phyloP scores from a whole-genome alignment of 306 rosid species.

The Rubus parviflorus region DNA sequence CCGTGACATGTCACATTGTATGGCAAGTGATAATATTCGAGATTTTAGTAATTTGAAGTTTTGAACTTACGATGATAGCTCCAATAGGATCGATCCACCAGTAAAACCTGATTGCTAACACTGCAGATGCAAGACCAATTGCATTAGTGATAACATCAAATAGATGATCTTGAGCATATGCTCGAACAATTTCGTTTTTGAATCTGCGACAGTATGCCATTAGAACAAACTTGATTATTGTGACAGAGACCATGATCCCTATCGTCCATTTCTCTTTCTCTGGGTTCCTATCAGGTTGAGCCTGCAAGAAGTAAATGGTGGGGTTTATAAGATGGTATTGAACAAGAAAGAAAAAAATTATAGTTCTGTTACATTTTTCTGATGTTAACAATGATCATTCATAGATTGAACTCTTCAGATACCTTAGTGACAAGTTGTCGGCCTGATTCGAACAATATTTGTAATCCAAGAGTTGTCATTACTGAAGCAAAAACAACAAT shows the following conservation, averaged over 20 bases:
- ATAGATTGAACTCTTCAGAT: neutral
- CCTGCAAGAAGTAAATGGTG: constrained; percentile 29
- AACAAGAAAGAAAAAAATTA: neutral
- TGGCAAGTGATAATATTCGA: neutral
- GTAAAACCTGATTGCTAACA: constrained; percentile 67
- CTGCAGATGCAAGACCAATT: constrained; percentile 74
- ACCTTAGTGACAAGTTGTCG: constrained; percentile 71
- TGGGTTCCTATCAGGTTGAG: constrained; percentile 62
- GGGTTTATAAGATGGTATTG: neutral
- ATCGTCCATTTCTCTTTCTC: constrained; percentile 85
- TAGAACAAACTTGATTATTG: constrained; percentile 52
- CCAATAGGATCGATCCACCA: constrained; percentile 97
- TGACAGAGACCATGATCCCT: constrained; percentile 77
- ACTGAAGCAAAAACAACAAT: constrained; percentile 86
- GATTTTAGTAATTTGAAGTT: constrained; percentile 2
- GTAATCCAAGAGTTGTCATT: constrained; percentile 94
- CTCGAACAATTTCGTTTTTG: constrained; percentile 73
- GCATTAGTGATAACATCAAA: constrained; percentile 87
- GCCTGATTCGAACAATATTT: constrained; percentile 76
- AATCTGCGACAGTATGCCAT: constrained; percentile 75
- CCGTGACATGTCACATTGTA: neutral
- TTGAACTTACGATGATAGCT: constrained; percentile 60
- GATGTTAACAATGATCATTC: neutral
- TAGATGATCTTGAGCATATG: constrained; percentile 91
- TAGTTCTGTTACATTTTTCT: neutral